Percentiles rank a stretch among this genome's conserved stretches.
phyloP scores from a whole-genome alignment of 2,329 filamentous ascomycete species.

The Paracorniculantispora psalliotae region DNA sequence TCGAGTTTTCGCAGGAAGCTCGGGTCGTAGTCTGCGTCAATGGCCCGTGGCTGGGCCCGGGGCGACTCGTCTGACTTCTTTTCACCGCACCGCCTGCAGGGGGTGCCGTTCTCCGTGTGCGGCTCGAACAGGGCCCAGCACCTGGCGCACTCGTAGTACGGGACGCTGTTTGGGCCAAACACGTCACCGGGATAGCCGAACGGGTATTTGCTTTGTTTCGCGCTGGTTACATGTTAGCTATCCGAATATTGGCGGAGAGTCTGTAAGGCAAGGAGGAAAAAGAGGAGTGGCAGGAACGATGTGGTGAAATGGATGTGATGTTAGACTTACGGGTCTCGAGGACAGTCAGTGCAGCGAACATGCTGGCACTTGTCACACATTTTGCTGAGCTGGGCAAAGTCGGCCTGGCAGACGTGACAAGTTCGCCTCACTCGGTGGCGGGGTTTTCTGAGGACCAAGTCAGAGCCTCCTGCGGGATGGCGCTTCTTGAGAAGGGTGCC shows the following conservation, averaged over 20 bases:
- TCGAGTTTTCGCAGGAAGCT: conserved; percentile 55
- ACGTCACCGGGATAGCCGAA: conserved; percentile 65
- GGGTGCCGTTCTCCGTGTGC: conserved; percentile 44
- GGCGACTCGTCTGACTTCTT: conserved; percentile 55
- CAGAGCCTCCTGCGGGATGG: conserved; percentile 61
- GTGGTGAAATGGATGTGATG: neutral
- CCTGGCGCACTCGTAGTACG: conserved; percentile 55
- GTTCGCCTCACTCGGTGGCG: conserved; percentile 68
- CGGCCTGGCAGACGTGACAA: conserved; percentile 67
- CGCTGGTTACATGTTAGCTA: conserved; percentile 32
- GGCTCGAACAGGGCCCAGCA: conserved; percentile 56
- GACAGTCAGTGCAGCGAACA: conserved; percentile 72
- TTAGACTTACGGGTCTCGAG: conserved; percentile 66
- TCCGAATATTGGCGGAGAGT: neutral
- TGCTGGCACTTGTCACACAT: conserved; percentile 67
- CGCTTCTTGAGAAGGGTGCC: conserved; percentile 56
- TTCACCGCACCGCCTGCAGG: conserved; percentile 57
- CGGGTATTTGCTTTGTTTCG: conserved; percentile 65
- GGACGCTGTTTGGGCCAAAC: conserved; percentile 46
- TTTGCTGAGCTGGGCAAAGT: conserved; percentile 57
- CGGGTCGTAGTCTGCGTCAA: conserved; percentile 58
- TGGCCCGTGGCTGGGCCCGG: conserved; percentile 53
- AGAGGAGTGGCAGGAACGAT: neutral
- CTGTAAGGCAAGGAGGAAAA: neutral
- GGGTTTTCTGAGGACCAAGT: conserved; percentile 66